Evolutionary conservation across 306 rosid genomes (phyloP), one percentile per base, ranked within the genome.

Genomic region (Quercus wislizeni): DNA sequence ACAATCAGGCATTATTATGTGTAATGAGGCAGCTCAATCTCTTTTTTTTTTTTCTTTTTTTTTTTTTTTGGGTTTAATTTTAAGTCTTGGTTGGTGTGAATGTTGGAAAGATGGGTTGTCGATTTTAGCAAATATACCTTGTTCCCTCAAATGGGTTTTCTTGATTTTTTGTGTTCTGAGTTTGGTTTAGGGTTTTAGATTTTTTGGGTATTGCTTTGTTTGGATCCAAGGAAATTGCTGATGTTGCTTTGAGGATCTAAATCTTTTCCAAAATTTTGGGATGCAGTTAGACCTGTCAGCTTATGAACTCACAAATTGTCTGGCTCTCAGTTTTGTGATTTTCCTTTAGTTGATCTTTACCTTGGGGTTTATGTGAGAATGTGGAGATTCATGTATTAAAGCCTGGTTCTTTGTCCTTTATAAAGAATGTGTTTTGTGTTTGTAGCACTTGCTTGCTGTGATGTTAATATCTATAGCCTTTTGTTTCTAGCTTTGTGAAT

Each of bases 161-260:
- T 56, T 72, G 38, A 65, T 68, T 77, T 77, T 49, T 77, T 57
- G 74, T 55, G 19, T 30, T 69, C 18, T 57, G 77, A 25, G 54
- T 61, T 77, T 17, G 65, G 75, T 64, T 82, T 86, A 90, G 88
- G 94, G 92, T 86, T 86, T 86, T 83, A 67, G 79, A 73, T 84
- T 68, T 84, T 68, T 86, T 71, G 79, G 79, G 82, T 64, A 65
- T 81, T 76, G 51, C 67, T 79, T 21, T 43, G 76, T 33, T 72
- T 71, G 80, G 81, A 80, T 81, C 78, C 82, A 55, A 59, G 74
- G 58, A 57, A 65, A 73, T 79, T 38, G 30, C 21, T 68, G 79
- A 73, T 58, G 75, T 6, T 78, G 68, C 80, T 78, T 11, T 18
- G 54, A 58, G 78, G 23, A 74, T 70, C 49, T 31, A 25, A 25